Evolutionary conservation across 2,329 filamentous ascomycete species (phyloP).

Genomic region (Aphanocladium album): DNA sequence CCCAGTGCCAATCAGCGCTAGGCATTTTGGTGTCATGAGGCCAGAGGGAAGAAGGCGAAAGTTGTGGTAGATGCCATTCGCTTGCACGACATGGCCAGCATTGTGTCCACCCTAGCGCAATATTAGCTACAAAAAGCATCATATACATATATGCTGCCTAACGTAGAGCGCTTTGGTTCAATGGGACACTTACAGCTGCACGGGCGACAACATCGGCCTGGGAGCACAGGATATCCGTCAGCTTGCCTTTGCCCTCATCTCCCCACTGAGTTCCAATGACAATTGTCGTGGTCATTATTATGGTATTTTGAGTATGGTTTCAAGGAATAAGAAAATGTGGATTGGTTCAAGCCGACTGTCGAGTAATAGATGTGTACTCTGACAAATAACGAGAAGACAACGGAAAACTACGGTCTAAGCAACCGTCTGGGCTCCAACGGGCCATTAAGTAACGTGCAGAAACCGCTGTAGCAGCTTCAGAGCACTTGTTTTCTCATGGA

Average conservation of each 20-base stretch:
- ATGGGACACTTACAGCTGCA: not conserved
- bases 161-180: not conserved
- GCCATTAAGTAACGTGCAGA: too few relatives aligned
- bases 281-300: not conserved
- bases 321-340: not conserved
- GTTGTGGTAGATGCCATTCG: slow-evolving; percentile 9
- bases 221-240: slow-evolving; percentile 5
- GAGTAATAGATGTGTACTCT: too few relatives aligned
- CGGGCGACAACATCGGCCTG: slow-evolving; percentile 2
- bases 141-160: not conserved
- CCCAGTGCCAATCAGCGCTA: slow-evolving; percentile 2
- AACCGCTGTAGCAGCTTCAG: too few relatives aligned
- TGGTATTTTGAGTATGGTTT: not conserved
- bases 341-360: not conserved
- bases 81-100: slow-evolving; percentile 3
- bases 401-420: too few relatives aligned
- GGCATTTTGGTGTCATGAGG: slow-evolving; percentile 3
- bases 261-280: slow-evolving; percentile 6
- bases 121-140: not conserved
- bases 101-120: not conserved
- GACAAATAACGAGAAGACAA: too few relatives aligned
- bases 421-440: too few relatives aligned
- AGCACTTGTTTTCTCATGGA: too few relatives aligned
- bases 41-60: slow-evolving; percentile 5
- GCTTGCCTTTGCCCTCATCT: slow-evolving; percentile 4